Conservation (phyloP, 441 rosid species). For the Biscutella laevigata region DNA sequence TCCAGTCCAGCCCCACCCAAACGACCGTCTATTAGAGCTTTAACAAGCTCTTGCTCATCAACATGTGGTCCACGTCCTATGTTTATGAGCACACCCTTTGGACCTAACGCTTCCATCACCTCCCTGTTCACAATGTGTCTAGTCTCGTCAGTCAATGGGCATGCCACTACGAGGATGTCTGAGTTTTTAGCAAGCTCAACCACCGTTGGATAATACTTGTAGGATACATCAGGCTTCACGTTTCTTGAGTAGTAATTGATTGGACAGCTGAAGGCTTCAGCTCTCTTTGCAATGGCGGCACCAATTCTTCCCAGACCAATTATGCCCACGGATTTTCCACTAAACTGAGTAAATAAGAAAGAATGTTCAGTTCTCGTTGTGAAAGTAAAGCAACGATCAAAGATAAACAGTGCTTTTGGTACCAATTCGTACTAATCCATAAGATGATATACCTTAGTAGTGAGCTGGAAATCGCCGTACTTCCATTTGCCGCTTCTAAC, state of each 20-base stretch:
- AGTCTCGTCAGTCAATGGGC: constrained; percentile 43
- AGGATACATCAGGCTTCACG: constrained; percentile 29
- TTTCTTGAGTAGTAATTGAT: constrained; percentile 45
- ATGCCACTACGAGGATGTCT: constrained; percentile 50
- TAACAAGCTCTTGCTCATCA: constrained; percentile 51
- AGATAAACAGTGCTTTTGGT: neutral
- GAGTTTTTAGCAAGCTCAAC: constrained; percentile 44
- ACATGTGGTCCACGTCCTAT: constrained; percentile 53
- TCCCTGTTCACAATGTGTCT: constrained; percentile 37
- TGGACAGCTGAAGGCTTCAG: constrained; percentile 52
- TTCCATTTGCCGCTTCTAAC: constrained; percentile 75
- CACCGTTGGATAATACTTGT: constrained; percentile 42
- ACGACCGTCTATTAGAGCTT: constrained; percentile 49
- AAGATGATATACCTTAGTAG: constrained; percentile 49
- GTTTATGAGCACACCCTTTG: constrained; percentile 46
- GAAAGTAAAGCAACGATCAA: neutral
- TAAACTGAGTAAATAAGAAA: constrained; percentile 33
- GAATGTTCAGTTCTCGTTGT: neutral
- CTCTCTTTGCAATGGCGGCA: constrained; percentile 54
- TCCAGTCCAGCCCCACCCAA: constrained; percentile 59
- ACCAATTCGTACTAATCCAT: neutral
- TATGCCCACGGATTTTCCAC: constrained; percentile 53
- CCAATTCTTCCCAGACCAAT: constrained; percentile 66
- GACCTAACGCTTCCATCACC: constrained; percentile 54
- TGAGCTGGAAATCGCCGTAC: constrained; percentile 51